Conservation (phyloP, 1,139 yeast species). For the Suhomyces ambrosiae region DNA sequence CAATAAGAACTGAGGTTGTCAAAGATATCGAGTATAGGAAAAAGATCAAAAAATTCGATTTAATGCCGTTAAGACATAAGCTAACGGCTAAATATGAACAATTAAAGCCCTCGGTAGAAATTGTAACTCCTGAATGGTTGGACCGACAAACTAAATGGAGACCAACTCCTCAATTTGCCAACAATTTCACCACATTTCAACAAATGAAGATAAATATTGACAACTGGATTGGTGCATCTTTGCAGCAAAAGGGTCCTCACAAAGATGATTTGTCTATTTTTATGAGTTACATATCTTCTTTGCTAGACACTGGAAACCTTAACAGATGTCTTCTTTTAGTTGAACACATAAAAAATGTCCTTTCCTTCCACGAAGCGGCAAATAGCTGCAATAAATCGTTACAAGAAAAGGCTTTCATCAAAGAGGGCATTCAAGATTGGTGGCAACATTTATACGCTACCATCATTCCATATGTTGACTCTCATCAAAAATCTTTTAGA, state of each 20-base stretch:
- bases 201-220: constrained; percentile 40
- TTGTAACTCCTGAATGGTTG: constrained; percentile 31
- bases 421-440: constrained; percentile 30
- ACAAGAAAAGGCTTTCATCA: not conserved
- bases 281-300: constrained; percentile 24
- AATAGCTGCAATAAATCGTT: not conserved
- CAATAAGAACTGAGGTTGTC: constrained; percentile 42
- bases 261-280: constrained; percentile 53
- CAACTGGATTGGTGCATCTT: constrained; percentile 52
- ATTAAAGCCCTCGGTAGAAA: constrained; percentile 19
- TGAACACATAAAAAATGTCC: constrained; percentile 19
- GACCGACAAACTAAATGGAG: constrained; percentile 23
- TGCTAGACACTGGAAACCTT: constrained; percentile 23
- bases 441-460: constrained; percentile 14
- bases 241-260: constrained; percentile 58
- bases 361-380: constrained; percentile 20
- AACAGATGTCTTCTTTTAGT: constrained; percentile 28
- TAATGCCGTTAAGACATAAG: constrained; percentile 35
- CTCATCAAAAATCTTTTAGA: too few species aligned
- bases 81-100: constrained; percentile 24
- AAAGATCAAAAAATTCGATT: constrained; percentile 30
- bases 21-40: constrained; percentile 40
- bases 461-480: constrained; percentile 10
- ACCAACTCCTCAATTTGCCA: constrained; percentile 38
- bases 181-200: constrained; percentile 29